phyloP scores from a whole-genome alignment of 805 yeast species.

The Cyberlindnera veronae region DNA sequence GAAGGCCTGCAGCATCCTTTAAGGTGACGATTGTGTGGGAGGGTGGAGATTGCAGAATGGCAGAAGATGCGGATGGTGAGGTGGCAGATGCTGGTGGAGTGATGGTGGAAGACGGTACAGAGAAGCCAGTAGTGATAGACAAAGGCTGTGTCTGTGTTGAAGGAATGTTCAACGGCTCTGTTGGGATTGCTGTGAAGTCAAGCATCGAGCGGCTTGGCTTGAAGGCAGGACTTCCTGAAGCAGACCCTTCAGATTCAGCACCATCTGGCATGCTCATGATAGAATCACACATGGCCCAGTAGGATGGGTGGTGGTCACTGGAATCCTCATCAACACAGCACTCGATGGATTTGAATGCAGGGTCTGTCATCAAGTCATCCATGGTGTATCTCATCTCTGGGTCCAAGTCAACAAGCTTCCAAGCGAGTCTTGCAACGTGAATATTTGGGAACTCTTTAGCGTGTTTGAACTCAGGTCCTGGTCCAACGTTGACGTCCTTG shows the following conservation, averaged over 20 bases:
- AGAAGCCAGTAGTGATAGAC: not conserved
- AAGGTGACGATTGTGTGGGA: not conserved
- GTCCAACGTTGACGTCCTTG: slow-evolving; percentile 48
- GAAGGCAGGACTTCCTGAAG: slow-evolving; percentile 10
- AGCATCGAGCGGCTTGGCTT: slow-evolving; percentile 25
- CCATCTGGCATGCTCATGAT: slow-evolving; percentile 4
- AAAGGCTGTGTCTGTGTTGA: not conserved
- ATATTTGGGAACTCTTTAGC: slow-evolving; percentile 57
- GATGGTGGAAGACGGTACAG: not conserved
- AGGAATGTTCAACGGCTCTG: not conserved
- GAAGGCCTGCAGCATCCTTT: slow-evolving; percentile 1
- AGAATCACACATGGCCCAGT: slow-evolving; percentile 4
- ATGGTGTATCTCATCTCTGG: slow-evolving; percentile 50
- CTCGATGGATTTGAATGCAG: slow-evolving; percentile 59
- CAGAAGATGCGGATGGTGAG: not conserved
- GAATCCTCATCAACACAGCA: slow-evolving; percentile 52
- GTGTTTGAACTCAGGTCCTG: slow-evolving; percentile 70
- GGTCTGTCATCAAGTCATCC: slow-evolving; percentile 52
- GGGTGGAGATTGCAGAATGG: not conserved
- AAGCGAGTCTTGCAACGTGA: slow-evolving; percentile 65
- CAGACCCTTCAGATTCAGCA: slow-evolving; percentile 3
- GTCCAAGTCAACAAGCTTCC: slow-evolving; percentile 71
- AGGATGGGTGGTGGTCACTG: slow-evolving; percentile 13
- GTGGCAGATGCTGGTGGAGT: not conserved
- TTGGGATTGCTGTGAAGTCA: slow-evolving; percentile 13